These are phyloP conservation scores for Cocos nucifera DNA, from an alignment of 176 grass and related monocot species.

Conservation along the genomic window DNA sequence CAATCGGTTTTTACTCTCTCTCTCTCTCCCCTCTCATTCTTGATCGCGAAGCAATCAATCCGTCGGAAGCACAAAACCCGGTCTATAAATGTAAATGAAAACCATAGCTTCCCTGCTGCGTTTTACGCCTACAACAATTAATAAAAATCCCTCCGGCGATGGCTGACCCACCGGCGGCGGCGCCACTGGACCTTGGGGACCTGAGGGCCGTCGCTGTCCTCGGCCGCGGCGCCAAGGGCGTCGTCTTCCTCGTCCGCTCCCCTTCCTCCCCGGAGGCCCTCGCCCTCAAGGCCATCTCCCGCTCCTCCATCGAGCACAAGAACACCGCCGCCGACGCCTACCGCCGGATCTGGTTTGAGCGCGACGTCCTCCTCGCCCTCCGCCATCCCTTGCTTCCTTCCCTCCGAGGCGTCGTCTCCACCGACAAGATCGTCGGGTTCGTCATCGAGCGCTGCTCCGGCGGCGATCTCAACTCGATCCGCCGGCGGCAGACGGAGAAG, in stretches of 20 bases:
- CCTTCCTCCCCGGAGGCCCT: conserved; percentile 5
- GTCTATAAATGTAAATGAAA: too few relatives aligned
- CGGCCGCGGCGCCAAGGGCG: conserved; percentile 91
- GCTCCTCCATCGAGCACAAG: conserved; percentile 51
- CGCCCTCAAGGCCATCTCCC: conserved; percentile 85
- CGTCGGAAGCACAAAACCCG: too few relatives aligned
- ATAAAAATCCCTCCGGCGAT: too few relatives aligned
- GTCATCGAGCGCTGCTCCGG: conserved; percentile 75
- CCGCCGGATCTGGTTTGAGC: conserved; percentile 93
- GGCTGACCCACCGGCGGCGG: neutral
- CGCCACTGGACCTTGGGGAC: conserved; percentile 47
- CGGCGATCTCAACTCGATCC: conserved; percentile 75
- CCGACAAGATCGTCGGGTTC: conserved; percentile 78
- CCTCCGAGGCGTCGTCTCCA: conserved; percentile 78
- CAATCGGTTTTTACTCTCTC: too few relatives aligned
- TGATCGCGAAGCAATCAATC: too few relatives aligned
- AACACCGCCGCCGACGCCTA: conserved; percentile 43
- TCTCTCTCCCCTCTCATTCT: too few relatives aligned
- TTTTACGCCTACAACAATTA: too few relatives aligned
- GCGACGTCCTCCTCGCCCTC: conserved; percentile 62
- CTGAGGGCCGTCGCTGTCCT: conserved; percentile 65
- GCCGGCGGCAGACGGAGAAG: conserved; percentile 78
- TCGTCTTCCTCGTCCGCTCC: conserved; percentile 73
- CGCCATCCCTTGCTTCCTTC: conserved; percentile 76
- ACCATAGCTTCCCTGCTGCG: too few relatives aligned